phyloP scores from a whole-genome alignment of 331 rosid species.

The Phaseolus coccineus region DNA sequence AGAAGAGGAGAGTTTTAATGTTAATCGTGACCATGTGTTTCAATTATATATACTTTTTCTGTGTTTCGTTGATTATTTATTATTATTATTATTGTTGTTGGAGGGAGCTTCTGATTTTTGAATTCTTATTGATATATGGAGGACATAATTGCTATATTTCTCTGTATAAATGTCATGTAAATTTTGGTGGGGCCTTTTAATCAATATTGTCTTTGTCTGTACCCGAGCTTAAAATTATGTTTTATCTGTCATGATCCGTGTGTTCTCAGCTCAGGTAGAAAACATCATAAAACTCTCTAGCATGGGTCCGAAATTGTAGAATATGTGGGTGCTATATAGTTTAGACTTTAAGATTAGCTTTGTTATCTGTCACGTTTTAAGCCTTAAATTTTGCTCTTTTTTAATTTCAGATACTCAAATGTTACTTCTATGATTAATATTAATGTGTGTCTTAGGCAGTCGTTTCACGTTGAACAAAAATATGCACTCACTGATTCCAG shows the following conservation, averaged over 20 bases:
- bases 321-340: too few species aligned
- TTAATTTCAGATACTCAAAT: background rate
- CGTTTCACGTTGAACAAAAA: background rate
- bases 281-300: conserved; percentile 12
- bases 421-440: background rate
- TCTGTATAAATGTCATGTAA: conserved; percentile 44
- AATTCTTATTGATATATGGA: conserved; percentile 36
- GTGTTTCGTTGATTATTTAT: conserved; percentile 23
- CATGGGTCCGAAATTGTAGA: too few species aligned
- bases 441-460: background rate
- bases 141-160: conserved; percentile 38
- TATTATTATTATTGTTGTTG: conserved; percentile 30
- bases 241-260: conserved; percentile 27
- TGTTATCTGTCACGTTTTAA: too few species aligned
- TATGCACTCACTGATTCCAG: background rate
- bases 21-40: conserved; percentile 33
- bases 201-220: conserved; percentile 42
- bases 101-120: conserved; percentile 41
- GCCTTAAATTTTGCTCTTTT: background rate
- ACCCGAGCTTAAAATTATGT: conserved; percentile 21
- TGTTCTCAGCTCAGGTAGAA: conserved; percentile 40
- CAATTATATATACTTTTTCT: conserved; percentile 23
- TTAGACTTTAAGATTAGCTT: too few species aligned
- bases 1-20: conserved; percentile 34
- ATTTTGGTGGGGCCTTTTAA: conserved; percentile 45